phyloP scores from a whole-genome alignment of 192 early-diverging fungal species.

The Coemansia sp. region DNA sequence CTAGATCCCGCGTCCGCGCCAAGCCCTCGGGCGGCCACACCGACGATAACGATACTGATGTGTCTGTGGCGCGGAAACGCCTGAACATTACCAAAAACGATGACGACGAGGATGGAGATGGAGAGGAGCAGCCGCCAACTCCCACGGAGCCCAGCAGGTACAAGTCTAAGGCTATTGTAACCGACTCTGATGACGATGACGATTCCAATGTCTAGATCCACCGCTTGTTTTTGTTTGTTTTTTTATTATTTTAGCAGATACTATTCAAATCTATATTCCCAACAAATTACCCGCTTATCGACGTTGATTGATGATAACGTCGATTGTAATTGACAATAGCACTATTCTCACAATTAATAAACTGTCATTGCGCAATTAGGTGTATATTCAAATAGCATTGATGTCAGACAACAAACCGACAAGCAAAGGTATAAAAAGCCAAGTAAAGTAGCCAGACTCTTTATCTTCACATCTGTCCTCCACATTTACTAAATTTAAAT shows the following conservation, averaged over 20 bases:
- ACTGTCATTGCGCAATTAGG: too few relatives aligned
- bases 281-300: too few relatives aligned
- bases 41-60: conserved; percentile 64
- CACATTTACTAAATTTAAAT: too few relatives aligned
- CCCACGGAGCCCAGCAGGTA: conserved; percentile 44
- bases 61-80: conserved; percentile 66
- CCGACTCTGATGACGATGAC: conserved; percentile 26
- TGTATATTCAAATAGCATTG: too few relatives aligned
- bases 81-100: conserved; percentile 63
- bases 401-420: too few relatives aligned
- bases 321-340: too few relatives aligned
- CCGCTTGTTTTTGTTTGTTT: not conserved
- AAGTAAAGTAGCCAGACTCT: too few relatives aligned
- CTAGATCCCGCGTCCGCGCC: not conserved
- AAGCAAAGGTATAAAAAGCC: too few relatives aligned
- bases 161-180: conserved; percentile 38
- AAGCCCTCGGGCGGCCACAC: conserved; percentile 76
- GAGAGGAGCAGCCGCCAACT: conserved; percentile 19
- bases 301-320: too few relatives aligned
- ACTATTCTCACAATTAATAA: too few relatives aligned
- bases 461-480: too few relatives aligned
- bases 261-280: not conserved
- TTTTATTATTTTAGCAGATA: not conserved
- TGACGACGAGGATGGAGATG: not conserved
- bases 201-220: not conserved